Percentiles rank a stretch among this genome's conserved stretches.
These are phyloP conservation scores for Cucurbita argyrosperma DNA, from an alignment of 306 rosid species.

Conservation along the genomic window DNA sequence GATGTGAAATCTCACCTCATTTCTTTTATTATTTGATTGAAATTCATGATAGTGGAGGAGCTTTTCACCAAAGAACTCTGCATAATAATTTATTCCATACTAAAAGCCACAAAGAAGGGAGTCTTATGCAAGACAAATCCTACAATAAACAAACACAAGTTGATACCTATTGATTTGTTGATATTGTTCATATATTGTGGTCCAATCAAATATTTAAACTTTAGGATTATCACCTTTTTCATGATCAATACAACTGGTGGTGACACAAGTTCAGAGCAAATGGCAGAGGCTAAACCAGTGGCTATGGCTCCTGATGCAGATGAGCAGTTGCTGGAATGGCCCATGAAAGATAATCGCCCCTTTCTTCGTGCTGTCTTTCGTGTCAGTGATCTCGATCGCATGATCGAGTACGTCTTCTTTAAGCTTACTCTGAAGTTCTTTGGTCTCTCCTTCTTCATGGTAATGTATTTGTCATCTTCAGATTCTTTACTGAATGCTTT, in stretches of 20 bases:
- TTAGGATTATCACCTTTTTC: background rate
- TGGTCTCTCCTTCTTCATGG: background rate
- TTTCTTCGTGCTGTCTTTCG: constrained; percentile 77
- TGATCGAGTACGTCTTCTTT: constrained; percentile 45
- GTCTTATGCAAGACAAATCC: background rate
- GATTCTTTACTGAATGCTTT: constrained; percentile 76
- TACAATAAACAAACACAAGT: background rate
- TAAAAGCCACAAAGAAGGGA: background rate
- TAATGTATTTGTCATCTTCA: constrained; percentile 1
- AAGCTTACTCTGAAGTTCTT: background rate
- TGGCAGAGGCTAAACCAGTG: constrained; percentile 50
- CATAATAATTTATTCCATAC: background rate
- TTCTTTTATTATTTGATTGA: no score
- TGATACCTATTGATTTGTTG: background rate
- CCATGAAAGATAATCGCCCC: constrained; percentile 69
- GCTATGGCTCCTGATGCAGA: constrained; percentile 32
- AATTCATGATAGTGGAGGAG: no score
- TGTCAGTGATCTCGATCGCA: constrained; percentile 89
- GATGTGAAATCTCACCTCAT: no score
- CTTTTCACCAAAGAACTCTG: background rate
- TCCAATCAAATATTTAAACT: background rate
- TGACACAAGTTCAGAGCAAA: background rate
- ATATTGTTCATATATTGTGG: background rate
- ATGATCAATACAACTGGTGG: background rate
- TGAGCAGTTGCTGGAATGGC: constrained; percentile 45